These are phyloP conservation scores for Gossypium mustelinum DNA, from an alignment of 345 rosid species.

Conservation along the genomic window DNA sequence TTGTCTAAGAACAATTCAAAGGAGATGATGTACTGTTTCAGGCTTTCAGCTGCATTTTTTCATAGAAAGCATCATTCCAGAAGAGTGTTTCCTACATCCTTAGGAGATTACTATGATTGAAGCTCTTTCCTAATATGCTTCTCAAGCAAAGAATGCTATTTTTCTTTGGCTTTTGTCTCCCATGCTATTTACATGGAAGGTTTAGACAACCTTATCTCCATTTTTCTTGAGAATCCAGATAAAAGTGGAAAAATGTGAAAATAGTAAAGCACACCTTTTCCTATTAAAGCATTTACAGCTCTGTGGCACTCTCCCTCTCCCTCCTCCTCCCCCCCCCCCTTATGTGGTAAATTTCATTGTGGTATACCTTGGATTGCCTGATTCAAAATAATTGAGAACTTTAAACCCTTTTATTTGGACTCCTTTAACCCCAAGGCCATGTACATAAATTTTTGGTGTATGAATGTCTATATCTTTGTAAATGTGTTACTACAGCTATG, in stretches of 20 bases:
- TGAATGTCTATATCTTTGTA: not conserved
- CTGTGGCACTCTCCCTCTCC: not conserved
- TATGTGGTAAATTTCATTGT: not conserved
- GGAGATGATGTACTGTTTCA: not conserved
- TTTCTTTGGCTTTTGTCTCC: conserved; percentile 8
- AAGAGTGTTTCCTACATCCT: not conserved
- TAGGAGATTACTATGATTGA: not conserved
- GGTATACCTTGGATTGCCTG: not conserved
- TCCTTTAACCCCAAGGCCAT: not conserved
- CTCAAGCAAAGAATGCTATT: not conserved
- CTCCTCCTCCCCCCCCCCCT: no score
- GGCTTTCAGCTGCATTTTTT: not conserved
- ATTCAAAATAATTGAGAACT: not conserved
- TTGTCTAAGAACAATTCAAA: conserved; percentile 7
- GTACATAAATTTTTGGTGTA: not conserved
- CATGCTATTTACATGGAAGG: not conserved
- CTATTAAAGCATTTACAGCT: not conserved
- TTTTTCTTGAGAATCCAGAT: conserved; percentile 2
- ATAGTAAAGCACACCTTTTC: not conserved
- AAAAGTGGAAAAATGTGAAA: not conserved
- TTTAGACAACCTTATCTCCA: not conserved
- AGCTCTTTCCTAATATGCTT: not conserved
- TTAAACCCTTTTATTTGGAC: not conserved
- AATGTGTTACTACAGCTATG: not conserved
- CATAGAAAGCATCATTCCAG: not conserved